A percentile compares a stretch with the other conserved stretches of the same genome.
phyloP scores from a whole-genome alignment of 768 basidiomycete genomes.

The Suillus discolor region DNA sequence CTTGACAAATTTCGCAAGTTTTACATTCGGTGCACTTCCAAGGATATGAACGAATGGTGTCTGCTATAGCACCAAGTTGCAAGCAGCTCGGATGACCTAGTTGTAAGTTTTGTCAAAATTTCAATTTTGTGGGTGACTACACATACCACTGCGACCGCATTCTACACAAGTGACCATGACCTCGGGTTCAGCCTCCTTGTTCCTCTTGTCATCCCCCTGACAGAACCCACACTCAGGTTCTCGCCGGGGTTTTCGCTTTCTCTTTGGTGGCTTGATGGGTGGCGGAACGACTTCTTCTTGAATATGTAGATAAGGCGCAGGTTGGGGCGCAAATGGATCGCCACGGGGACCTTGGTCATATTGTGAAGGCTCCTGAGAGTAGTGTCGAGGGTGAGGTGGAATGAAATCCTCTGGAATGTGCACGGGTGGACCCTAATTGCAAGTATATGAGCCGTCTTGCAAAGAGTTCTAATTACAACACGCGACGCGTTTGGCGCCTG shows the following conservation, averaged over 20 bases:
- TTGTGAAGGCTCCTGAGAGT: constrained; percentile 42
- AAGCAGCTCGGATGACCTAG: constrained; percentile 89
- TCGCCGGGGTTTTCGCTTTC: constrained; percentile 46
- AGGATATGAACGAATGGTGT: constrained; percentile 66
- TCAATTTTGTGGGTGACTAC: background rate
- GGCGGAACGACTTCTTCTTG: constrained; percentile 44
- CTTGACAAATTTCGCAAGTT: constrained; percentile 82
- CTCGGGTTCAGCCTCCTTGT: constrained; percentile 61
- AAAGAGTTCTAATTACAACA: constrained; percentile 44
- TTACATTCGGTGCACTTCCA: constrained; percentile 96
- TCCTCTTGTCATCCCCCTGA: constrained; percentile 60
- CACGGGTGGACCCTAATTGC: constrained; percentile 27
- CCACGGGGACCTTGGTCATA: constrained; percentile 80
- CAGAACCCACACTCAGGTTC: constrained; percentile 83
- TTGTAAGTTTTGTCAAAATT: constrained; percentile 9
- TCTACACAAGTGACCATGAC: constrained; percentile 76
- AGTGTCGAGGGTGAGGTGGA: constrained; percentile 17
- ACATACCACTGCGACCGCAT: constrained; percentile 82
- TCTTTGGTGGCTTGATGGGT: constrained; percentile 47
- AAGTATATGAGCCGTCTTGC: constrained; percentile 19
- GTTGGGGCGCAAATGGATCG: constrained; percentile 79
- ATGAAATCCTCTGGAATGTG: constrained; percentile 33
- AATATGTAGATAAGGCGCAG: constrained; percentile 53
- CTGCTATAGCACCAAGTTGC: constrained; percentile 57
- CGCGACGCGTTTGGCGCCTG: constrained; percentile 68